Base-by-base conservation (phyloP, 768 basidiomycete species). In the Kwoniella europaea region DNA sequence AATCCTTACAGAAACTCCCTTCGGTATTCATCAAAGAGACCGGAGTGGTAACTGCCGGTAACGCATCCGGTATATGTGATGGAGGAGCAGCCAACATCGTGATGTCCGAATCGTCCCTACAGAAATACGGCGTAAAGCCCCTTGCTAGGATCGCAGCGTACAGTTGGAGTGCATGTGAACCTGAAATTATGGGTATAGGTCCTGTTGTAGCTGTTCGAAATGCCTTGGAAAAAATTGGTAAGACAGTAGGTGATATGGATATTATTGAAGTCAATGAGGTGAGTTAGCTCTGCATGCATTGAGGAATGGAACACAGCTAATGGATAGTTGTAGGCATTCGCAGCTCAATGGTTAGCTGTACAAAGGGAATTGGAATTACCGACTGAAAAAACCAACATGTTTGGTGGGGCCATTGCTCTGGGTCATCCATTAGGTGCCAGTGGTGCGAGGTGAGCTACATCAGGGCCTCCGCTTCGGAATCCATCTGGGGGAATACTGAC, bases 21-120 rank as follows among this genome's bases (percentile, higher is more conserved):
- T 46, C 80, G 5, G 85, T 84, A 3, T 85, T 85, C 76, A 68
- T 81, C 57, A 82, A 83, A 71, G 76, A 75, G 9, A 68, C 71
- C 20, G 85, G 85, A 1, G 76, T 78, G 15, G 85, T 85, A 9
- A 84, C 83, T 0, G 84, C 85, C 3, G 85, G 81, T 10, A 85
- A 84, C 65, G 83, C 85, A 15, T 74, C 71, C 29, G 85, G 85
- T 1, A 85, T 85, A 69, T 84, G 83, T 54, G 84, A 85, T 70
- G 85, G 85, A 20, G 85, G 81, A 3, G 85, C 84, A 2, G 84
- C 85, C 12, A 85, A 85, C 56, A 74, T 85, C n/a, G 79, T 85
- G 12, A 84, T 84, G 72, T 79, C 76, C 63, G 84, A 85, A 71
- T 71, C 69, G 18, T 81, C 78, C 53, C 10, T 85, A 53, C 72